Base-by-base conservation (phyloP, 306 rosid species). In the Gillenia trifoliata region DNA sequence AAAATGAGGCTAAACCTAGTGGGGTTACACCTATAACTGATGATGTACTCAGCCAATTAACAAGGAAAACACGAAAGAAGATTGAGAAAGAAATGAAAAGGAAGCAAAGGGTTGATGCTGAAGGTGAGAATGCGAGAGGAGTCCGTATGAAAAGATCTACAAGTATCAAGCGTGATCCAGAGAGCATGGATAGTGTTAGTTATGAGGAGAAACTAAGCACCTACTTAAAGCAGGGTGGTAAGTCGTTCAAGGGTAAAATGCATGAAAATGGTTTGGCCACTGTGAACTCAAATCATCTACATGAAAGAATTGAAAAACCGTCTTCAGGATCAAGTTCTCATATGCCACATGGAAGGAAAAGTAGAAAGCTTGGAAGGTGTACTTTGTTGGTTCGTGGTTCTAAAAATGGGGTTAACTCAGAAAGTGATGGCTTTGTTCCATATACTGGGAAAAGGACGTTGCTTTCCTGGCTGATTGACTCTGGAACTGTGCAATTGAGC, bases 31-130 rank as follows among this genome's bases (percentile, higher is more conserved):
- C 91, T 55, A 93, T 93, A 22, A 74, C 93, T 17, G 92, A 93
- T 77, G 97, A 91, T 26, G 83, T 89, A 59, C 97, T 93, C 30
- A 83, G 97, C 78, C 97, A 93, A 72, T 85, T 93, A 77, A 93
- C 98, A 30, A 93, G 98, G 85, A 93, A 93, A 78, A 93, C 98
- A 66, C 80, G 86, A 68, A 93, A 93, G 92, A 93, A 91, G 86
- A 89, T 91, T 75, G 97, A 91, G 89, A 89, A 87, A 77, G 96
- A 93, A 82, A 68, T 90, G 88, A 91, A 85, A 78, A 88, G 67
- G 83, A 93, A 86, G 85, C 86, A 71, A 71, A 84, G 80, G 72
- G 75, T 81, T 75, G 85, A 60, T 38, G 78, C 79, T 76, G 92
- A 85, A 23, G 84, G 85, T 63, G 96, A 84, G 57, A 77, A 87